Base-by-base conservation (phyloP, 495 filamentous ascomycete species). In the Mycothermus thermophilus region DNA sequence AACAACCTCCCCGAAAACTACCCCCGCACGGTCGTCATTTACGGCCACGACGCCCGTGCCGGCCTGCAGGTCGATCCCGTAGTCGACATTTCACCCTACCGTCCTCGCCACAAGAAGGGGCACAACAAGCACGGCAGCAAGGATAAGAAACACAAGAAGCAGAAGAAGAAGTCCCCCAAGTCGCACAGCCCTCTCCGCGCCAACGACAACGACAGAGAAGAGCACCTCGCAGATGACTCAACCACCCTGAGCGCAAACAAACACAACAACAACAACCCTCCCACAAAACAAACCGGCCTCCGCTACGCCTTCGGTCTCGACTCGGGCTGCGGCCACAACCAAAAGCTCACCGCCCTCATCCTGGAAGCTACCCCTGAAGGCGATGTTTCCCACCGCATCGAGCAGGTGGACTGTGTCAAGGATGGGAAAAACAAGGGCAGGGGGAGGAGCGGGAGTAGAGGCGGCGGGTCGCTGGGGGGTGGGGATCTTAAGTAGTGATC, bases 241-340 rank as follows among this genome's bases (percentile, higher is more conserved):
- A 11, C 6, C 11, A 11, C 6, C 22, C 6, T 11, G 18, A 11
- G 3, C 8, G 19, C 24, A 18, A 40, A 11, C 22, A 25, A 25
- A 11, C 22, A 23, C 18, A 40, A 30, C 5, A 37, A 19, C 10
- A 23, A 35, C 11, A 44, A 37, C 13, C 20, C 33, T 10, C 18
- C 29, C 3, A 34, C 36, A 29, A 33, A 47, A 32, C 20, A 42
- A 23, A 41, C 33, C 8, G 53, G 51, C 7, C 41, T 37, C 10
- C 40, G 53, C 20, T 92, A 85, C 51, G 79, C 77, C 27, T 84
- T 83, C 49, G 90, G 90, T 1, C 62, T 97, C 14, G 90, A 96
- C 51, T 75, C 75, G 1, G 79, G 77, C 1, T 95, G 87, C 50
- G 72, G 81, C 8, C 71, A 74, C 35, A 85, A 83, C 6, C 76